phyloP scores from a whole-genome alignment of 2,329 filamentous ascomycete species.

The Pezicula carpinea region DNA sequence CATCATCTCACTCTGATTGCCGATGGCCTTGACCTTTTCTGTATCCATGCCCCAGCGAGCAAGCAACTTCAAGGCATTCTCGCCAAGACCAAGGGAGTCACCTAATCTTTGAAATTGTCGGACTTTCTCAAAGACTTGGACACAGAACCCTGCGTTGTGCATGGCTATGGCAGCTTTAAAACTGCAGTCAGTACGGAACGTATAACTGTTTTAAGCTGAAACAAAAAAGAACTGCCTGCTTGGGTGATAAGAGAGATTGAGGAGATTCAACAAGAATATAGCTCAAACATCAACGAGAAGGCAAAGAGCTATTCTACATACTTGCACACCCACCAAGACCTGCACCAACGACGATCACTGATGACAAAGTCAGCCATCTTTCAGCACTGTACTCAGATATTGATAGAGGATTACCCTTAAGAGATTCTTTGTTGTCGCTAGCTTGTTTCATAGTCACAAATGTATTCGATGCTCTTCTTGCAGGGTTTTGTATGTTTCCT shows the following conservation, averaged over 20 bases:
- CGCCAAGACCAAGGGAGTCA: conserved; percentile 41
- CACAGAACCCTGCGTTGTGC: conserved; percentile 38
- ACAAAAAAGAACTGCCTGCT: no score
- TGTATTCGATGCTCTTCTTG: no score
- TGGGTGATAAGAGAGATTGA: no score
- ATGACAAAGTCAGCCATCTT: background rate
- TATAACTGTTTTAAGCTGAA: no score
- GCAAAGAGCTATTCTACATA: no score
- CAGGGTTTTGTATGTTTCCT: no score
- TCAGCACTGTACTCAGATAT: background rate
- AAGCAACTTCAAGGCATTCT: conserved; percentile 42
- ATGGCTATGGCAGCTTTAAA: conserved; percentile 37
- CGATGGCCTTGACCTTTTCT: conserved; percentile 36
- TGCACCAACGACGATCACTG: conserved; percentile 45
- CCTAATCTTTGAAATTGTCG: conserved; percentile 38
- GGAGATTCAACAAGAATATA: no score
- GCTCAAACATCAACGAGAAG: no score
- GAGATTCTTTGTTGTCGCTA: no score
- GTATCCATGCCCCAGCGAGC: conserved; percentile 38
- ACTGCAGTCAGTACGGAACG: no score
- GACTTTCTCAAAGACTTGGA: conserved; percentile 40
- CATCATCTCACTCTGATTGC: conserved; percentile 42
- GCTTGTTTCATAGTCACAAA: no score
- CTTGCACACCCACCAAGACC: conserved; percentile 43
- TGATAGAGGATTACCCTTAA: no score